Evolutionary conservation across 805 yeast genomes (phyloP).

Genomic region (Cyberlindnera xishuangbannaensis): DNA sequence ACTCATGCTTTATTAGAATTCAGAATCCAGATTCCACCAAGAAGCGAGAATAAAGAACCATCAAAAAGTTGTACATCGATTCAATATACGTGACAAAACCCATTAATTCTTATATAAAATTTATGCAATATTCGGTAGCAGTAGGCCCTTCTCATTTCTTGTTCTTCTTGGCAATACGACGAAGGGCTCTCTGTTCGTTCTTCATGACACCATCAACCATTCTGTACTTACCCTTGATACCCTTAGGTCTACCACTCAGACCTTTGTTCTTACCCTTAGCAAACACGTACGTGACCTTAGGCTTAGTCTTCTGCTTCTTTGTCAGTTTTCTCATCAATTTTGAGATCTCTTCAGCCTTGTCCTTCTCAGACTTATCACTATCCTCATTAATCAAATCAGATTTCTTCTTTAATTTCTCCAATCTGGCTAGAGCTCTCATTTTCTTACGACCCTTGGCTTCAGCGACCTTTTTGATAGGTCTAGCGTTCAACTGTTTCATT

Average conservation of each 20-base stretch:
- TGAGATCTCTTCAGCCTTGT: conserved; percentile 89
- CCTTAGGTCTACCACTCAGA: conserved; percentile 91
- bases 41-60: background rate
- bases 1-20: background rate
- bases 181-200: conserved; percentile 93
- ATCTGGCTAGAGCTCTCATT: conserved; percentile 80
- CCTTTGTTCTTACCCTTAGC: conserved; percentile 86
- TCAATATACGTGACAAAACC: no score
- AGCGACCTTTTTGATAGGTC: conserved; percentile 97
- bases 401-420: conserved; percentile 88
- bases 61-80: background rate
- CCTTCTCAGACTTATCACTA: conserved; percentile 79
- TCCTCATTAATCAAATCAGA: conserved; percentile 89
- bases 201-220: conserved; percentile 98
- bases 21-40: background rate
- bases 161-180: conserved; percentile 82
- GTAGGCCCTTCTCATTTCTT: conserved; percentile 46
- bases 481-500: conserved; percentile 78
- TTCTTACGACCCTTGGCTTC: conserved; percentile 97
- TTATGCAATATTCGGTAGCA: no score
- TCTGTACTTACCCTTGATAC: conserved; percentile 95
- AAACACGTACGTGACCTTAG: conserved; percentile 82
- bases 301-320: conserved; percentile 64
- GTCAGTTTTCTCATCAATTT: conserved; percentile 76
- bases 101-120: no score